These are phyloP conservation scores for Paraphaeosphaeria minitans DNA, from an alignment of 2,329 filamentous ascomycete species.

Conservation along the genomic window DNA sequence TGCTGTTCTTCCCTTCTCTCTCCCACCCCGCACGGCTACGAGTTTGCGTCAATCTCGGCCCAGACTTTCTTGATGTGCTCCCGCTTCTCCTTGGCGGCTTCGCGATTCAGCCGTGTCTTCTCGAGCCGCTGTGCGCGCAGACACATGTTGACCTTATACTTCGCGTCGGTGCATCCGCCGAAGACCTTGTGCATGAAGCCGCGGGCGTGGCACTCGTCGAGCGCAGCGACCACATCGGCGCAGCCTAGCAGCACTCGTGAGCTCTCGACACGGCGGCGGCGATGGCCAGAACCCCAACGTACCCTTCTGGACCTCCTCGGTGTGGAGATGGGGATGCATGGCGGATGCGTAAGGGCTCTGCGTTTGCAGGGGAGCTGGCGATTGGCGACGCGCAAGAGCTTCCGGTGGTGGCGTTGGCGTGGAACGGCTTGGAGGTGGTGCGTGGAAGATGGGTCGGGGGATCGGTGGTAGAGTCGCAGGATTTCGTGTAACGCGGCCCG, in stretches of 20 bases:
- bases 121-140: constrained; percentile 80
- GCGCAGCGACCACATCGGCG: constrained; percentile 88
- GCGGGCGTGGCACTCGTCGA: constrained; percentile 92
- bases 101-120: constrained; percentile 76
- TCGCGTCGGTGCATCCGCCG: constrained; percentile 88
- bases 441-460: constrained; percentile 15
- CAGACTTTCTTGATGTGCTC: constrained; percentile 77
- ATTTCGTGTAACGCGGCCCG: constrained; percentile 34
- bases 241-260: constrained; percentile 70
- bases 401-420: background rate
- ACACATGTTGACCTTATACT: constrained; percentile 83
- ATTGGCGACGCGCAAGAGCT: constrained; percentile 19
- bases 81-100: constrained; percentile 69
- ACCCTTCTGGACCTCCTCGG: constrained; percentile 83
- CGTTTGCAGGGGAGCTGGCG: background rate
- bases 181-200: constrained; percentile 92
- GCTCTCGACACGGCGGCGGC: background rate
- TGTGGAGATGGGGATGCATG: constrained; percentile 98
- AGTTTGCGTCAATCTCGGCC: constrained; percentile 77
- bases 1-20: constrained; percentile 2
- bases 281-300: constrained; percentile 37
- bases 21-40: constrained; percentile 32
- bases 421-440: background rate
- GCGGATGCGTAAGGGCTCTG: constrained; percentile 34
- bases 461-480: constrained; percentile 27